Evolutionary conservation across 805 yeast genomes (phyloP).

Genomic region (Henningerozyma blattae): DNA sequence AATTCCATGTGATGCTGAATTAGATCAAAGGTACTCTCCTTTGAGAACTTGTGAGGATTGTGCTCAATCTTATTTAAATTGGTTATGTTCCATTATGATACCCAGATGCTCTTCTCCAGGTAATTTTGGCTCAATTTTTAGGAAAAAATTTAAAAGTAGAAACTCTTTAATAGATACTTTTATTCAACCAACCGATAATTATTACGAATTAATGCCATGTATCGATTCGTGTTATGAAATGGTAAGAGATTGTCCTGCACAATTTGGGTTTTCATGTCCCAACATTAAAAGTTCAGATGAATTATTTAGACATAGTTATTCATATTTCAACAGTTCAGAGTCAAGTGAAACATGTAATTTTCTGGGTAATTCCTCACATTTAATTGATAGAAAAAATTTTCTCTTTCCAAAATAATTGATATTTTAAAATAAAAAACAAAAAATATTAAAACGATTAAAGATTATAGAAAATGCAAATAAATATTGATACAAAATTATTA

Average conservation of each 20-base stretch:
- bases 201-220: conserved; percentile 82
- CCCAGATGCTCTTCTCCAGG: conserved; percentile 67
- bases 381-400: background rate
- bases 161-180: conserved; percentile 43
- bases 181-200: conserved; percentile 41
- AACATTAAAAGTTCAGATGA: conserved; percentile 5
- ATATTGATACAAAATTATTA: too few relatives aligned
- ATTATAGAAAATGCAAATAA: too few relatives aligned
- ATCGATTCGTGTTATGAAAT: conserved; percentile 66
- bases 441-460: too few relatives aligned
- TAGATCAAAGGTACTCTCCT: conserved; percentile 63
- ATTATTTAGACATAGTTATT: conserved; percentile 22
- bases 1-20: conserved; percentile 58
- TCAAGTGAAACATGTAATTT: conserved; percentile 30
- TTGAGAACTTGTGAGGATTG: conserved; percentile 66
- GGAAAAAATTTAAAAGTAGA: conserved; percentile 44
- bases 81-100: conserved; percentile 84
- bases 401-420: too few relatives aligned
- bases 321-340: conserved; percentile 7
- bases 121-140: conserved; percentile 30
- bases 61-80: conserved; percentile 53
- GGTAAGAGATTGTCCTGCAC: conserved; percentile 75
- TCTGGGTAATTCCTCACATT: conserved; percentile 22
- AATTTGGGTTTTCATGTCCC: conserved; percentile 71
- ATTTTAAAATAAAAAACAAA: too few relatives aligned